Percentiles rank a stretch among this genome's conserved stretches.
phyloP scores from a whole-genome alignment of 164 flowering plant genomes.

The Buxus sempervirens region DNA sequence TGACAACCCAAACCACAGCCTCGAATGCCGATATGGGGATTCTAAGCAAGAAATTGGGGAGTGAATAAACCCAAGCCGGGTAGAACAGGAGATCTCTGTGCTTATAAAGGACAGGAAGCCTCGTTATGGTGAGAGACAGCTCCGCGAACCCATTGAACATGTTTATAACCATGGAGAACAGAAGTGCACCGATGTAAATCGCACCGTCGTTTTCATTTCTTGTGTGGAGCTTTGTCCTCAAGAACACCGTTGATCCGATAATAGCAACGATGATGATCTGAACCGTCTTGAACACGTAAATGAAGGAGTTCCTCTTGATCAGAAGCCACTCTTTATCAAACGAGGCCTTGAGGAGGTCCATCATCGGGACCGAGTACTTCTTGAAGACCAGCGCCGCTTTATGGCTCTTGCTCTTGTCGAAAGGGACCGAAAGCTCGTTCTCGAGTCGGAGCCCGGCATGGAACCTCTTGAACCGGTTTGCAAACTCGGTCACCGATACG shows the following conservation, averaged over 20 bases:
- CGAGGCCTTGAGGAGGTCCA: constrained; percentile 66
- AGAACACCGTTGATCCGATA: constrained; percentile 64
- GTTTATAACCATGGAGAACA: constrained; percentile 60
- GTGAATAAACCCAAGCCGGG: constrained; percentile 84
- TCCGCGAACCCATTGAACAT: constrained; percentile 95
- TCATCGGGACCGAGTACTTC: constrained; percentile 53
- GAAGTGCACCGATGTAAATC: constrained; percentile 64
- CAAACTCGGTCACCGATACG: constrained; percentile 70
- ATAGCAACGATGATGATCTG: constrained; percentile 64
- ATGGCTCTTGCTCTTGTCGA: constrained; percentile 54
- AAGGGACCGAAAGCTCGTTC: constrained; percentile 69
- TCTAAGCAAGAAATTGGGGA: constrained; percentile 65
- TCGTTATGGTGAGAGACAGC: constrained; percentile 55
- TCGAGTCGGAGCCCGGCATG: constrained; percentile 64
- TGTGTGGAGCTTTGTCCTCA: constrained; percentile 51
- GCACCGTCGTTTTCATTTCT: constrained; percentile 60
- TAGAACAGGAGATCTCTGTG: constrained; percentile 85
- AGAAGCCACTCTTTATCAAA: constrained; percentile 83
- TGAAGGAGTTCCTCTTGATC: constrained; percentile 66
- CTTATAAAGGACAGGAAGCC: constrained; percentile 97
- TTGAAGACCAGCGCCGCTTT: constrained; percentile 69
- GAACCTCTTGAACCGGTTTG: constrained; percentile 62
- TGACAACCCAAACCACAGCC: constrained; percentile 56
- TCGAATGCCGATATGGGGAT: constrained; percentile 77
- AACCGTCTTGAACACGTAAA: constrained; percentile 82